phyloP scores from a whole-genome alignment of 192 early-diverging fungal genomes.

The Backusella sp. region DNA sequence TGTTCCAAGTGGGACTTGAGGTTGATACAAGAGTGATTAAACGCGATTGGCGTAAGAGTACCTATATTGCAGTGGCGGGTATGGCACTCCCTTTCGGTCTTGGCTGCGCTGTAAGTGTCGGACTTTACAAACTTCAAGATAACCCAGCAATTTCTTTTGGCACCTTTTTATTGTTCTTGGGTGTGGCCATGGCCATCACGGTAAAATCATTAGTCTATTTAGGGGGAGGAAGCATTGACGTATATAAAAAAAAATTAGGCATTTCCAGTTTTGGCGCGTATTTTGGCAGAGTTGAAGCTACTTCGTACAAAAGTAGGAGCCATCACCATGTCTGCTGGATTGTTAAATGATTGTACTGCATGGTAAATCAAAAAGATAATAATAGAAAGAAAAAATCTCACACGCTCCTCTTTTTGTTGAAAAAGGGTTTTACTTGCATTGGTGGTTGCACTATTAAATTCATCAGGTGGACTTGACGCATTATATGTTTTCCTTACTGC shows the following conservation, averaged over 20 bases:
- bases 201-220: slow-evolving; percentile 26
- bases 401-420: background rate
- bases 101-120: slow-evolving; percentile 71
- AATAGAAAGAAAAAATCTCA: background rate
- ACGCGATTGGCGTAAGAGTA: slow-evolving; percentile 48
- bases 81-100: slow-evolving; percentile 82
- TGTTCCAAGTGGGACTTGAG: slow-evolving; percentile 89
- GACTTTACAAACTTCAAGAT: slow-evolving; percentile 60
- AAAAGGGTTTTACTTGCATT: slow-evolving; percentile 62
- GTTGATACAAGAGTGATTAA: slow-evolving; percentile 66
- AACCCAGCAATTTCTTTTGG: slow-evolving; percentile 49
- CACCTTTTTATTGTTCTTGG: slow-evolving; percentile 81
- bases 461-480: slow-evolving; percentile 63
- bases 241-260: slow-evolving; percentile 47
- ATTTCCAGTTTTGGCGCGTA: slow-evolving; percentile 94
- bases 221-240: background rate
- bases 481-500: slow-evolving; percentile 81
- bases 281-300: slow-evolving; percentile 86
- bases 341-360: slow-evolving; percentile 84
- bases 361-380: slow-evolving; percentile 61
- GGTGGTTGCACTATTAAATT: slow-evolving; percentile 84
- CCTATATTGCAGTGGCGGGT: slow-evolving; percentile 73
- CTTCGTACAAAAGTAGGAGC: slow-evolving; percentile 78
- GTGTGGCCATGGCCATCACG: slow-evolving; percentile 91
- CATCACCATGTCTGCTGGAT: slow-evolving; percentile 81